Evolutionary conservation across 75 land plant genomes (phyloP).

Genomic region (Pinus albicaulis): DNA sequence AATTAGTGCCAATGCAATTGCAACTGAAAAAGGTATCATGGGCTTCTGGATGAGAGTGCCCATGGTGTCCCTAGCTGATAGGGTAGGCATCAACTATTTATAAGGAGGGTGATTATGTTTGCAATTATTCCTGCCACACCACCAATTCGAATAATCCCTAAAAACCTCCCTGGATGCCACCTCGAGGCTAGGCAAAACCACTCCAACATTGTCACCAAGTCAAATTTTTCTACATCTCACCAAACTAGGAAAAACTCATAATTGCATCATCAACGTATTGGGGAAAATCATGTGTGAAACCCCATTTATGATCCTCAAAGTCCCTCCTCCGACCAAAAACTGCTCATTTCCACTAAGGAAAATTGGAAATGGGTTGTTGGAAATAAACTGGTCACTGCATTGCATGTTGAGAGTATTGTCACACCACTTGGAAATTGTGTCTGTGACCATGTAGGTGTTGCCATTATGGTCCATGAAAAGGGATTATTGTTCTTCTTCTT

Average conservation of each 20-base stretch:
- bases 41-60: constrained; percentile 36
- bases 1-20: constrained; percentile 39
- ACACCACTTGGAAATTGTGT: constrained; percentile 41
- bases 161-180: constrained; percentile 29
- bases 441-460: constrained; percentile 34
- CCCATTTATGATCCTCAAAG: not conserved
- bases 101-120: constrained; percentile 29
- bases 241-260: constrained; percentile 61
- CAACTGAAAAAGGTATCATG: constrained; percentile 34
- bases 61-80: constrained; percentile 37
- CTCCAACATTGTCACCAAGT: constrained; percentile 32
- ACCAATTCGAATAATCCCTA: constrained; percentile 29
- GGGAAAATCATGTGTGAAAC: not conserved
- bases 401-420: constrained; percentile 34
- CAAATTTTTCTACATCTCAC: constrained; percentile 29
- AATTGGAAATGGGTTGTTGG: constrained; percentile 37
- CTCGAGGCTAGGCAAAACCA: constrained; percentile 25
- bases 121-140: constrained; percentile 21
- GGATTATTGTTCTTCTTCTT: constrained; percentile 28
- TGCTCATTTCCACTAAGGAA: constrained; percentile 34
- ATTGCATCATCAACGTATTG: constrained; percentile 26
- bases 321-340: not conserved
- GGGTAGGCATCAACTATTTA: constrained; percentile 35
- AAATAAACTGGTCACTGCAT: constrained; percentile 28
- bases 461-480: constrained; percentile 36